phyloP scores from a whole-genome alignment of 2,329 filamentous ascomycete species.

The Stachybotrys elegans region DNA sequence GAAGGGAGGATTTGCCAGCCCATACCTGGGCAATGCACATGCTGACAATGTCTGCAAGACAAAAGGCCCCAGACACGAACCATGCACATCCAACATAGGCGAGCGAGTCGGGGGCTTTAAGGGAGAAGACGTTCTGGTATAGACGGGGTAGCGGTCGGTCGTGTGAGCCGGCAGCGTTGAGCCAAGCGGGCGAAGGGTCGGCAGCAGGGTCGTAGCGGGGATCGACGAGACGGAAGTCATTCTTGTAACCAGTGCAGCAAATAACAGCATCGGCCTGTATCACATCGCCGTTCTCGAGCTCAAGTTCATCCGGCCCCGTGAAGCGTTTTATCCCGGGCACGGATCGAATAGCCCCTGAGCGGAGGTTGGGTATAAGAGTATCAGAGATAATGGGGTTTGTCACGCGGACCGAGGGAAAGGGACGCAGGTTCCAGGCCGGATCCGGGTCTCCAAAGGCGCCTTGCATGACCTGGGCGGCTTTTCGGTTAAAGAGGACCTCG shows the following conservation, averaged over 20 bases:
- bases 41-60: conserved; percentile 17
- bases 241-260: conserved; percentile 31
- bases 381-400: conserved; percentile 21
- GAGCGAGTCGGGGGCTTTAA: conserved; percentile 33
- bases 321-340: conserved; percentile 22
- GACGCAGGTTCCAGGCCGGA: conserved; percentile 19
- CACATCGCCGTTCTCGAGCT: conserved; percentile 22
- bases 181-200: conserved; percentile 11
- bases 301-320: conserved; percentile 16
- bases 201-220: conserved; percentile 10
- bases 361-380: conserved; percentile 26
- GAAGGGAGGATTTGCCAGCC: conserved; percentile 21
- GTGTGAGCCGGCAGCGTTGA: conserved; percentile 15
- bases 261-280: conserved; percentile 28
- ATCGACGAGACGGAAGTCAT: conserved; percentile 23
- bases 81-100: conserved; percentile 26
- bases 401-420: conserved; percentile 19
- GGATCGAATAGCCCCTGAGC: conserved; percentile 28
- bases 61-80: conserved; percentile 18
- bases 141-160: conserved; percentile 26
- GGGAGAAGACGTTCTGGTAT: conserved; percentile 39
- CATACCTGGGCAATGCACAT: conserved; percentile 28
- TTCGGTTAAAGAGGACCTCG: conserved; percentile 11
- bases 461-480: conserved; percentile 11
- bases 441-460: conserved; percentile 14